Conservation (phyloP, 805 yeast genomes). For the Saccharomycopsis selenospora region DNA sequence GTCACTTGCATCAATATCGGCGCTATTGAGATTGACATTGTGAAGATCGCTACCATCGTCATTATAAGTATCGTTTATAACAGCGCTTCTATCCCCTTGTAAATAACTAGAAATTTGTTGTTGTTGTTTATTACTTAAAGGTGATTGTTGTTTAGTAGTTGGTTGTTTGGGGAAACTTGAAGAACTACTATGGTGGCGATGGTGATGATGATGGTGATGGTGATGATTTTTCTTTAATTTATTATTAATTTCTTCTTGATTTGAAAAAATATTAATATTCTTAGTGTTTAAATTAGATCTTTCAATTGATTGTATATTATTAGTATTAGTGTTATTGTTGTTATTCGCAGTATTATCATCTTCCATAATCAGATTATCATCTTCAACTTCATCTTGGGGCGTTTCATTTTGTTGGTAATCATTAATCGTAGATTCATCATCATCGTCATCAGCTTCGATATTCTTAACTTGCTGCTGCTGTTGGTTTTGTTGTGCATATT, state of each 20-base stretch:
- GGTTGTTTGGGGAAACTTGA: too few relatives aligned
- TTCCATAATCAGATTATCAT: background rate
- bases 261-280: conserved; percentile 12
- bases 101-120: background rate
- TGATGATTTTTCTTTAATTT: conserved; percentile 7
- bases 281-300: conserved; percentile 6
- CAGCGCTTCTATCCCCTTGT: background rate
- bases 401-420: background rate
- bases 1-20: background rate
- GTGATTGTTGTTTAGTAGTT: background rate
- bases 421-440: conserved; percentile 1
- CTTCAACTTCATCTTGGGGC: background rate
- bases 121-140: background rate
- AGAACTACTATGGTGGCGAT: background rate
- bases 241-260: conserved; percentile 12
- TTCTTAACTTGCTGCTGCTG: background rate
- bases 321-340: background rate
- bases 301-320: background rate
- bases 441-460: background rate
- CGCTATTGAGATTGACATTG: background rate
- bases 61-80: conserved; percentile 1
- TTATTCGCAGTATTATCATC: background rate
- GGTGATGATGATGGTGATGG: conserved; percentile 6
- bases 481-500: background rate
- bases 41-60: background rate